These are phyloP conservation scores for Piper betle DNA, from an alignment of 164 flowering plant species.

Conservation along the genomic window DNA sequence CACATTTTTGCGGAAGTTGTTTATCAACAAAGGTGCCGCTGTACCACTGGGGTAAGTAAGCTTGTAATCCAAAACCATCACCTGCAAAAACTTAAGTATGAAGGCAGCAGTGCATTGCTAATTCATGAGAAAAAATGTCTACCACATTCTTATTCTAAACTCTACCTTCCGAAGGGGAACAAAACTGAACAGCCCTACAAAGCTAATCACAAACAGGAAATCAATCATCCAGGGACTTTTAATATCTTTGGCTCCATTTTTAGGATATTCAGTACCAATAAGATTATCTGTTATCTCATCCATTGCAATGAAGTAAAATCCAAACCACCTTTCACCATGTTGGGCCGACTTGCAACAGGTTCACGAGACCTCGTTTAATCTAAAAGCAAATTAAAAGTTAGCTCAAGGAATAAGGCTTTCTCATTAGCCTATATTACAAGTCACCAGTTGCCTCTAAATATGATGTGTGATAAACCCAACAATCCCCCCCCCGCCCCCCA, in stretches of 20 bases:
- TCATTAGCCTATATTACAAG: no score
- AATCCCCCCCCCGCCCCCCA: no score
- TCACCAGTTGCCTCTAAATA: no score
- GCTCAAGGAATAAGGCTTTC: no score
- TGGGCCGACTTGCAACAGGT: no score
- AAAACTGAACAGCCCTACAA: slow-evolving; percentile 89
- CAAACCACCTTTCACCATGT: slow-evolving; percentile 81
- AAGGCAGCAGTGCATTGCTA: background rate
- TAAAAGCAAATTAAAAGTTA: no score
- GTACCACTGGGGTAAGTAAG: slow-evolving; percentile 98
- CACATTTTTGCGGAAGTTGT: slow-evolving; percentile 86
- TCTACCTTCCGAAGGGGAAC: slow-evolving; percentile 94
- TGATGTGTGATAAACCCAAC: no score
- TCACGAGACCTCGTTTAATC: no score
- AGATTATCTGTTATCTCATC: slow-evolving; percentile 75
- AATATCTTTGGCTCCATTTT: slow-evolving; percentile 80
- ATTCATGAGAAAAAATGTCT: background rate
- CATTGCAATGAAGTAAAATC: slow-evolving; percentile 82
- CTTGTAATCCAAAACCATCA: slow-evolving; percentile 89
- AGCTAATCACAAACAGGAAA: slow-evolving; percentile 81
- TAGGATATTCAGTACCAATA: slow-evolving; percentile 80
- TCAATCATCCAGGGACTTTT: slow-evolving; percentile 95
- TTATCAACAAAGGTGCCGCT: slow-evolving; percentile 92
- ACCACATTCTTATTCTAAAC: background rate
- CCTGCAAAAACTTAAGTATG: slow-evolving; percentile 22